phyloP scores from a whole-genome alignment of 176 grass and related monocot genomes.

The Oryza officinalis region DNA sequence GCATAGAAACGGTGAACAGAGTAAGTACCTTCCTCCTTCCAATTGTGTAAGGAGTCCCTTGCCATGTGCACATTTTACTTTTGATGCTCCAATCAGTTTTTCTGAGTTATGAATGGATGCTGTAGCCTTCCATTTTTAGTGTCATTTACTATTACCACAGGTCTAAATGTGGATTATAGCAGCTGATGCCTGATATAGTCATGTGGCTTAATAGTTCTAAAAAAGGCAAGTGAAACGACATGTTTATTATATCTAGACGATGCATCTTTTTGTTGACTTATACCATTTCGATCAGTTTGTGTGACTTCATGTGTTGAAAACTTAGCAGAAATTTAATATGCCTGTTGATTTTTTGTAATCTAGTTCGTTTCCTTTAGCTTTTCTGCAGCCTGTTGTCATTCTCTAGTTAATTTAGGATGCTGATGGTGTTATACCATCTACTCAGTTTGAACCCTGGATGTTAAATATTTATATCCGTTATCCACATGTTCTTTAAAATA shows the following conservation, averaged over 20 bases:
- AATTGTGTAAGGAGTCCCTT: not conserved
- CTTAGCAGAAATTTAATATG: not conserved
- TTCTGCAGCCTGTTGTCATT: not conserved
- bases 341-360: not conserved
- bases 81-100: not conserved
- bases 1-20: conserved; percentile 84
- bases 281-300: not conserved
- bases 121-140: not conserved
- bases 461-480: not conserved
- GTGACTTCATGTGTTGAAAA: not conserved
- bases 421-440: not conserved
- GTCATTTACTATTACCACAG: not conserved
- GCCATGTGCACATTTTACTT: not conserved
- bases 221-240: not conserved
- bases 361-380: not conserved
- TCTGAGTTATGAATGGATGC: not conserved
- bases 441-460: not conserved
- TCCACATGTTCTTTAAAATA: not conserved
- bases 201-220: not conserved
- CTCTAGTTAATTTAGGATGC: conserved; percentile 8
- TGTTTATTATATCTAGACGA: not conserved
- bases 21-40: conserved; percentile 58
- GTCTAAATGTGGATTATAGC: not conserved
- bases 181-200: not conserved
- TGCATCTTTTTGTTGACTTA: not conserved